phyloP scores from a whole-genome alignment of 306 rosid genomes.

The Calophaca sinica region DNA sequence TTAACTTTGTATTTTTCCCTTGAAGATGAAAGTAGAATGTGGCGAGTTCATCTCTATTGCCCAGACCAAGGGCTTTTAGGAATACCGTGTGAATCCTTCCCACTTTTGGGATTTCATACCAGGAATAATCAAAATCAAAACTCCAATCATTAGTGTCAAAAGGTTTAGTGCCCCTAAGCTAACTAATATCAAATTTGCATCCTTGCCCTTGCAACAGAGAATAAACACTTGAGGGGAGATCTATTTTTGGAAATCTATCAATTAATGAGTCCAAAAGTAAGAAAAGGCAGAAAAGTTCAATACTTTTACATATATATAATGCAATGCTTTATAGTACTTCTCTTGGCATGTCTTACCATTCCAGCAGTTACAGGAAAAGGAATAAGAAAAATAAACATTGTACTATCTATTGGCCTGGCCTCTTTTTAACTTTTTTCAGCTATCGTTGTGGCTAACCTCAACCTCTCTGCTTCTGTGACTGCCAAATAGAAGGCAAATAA shows the following conservation, averaged over 20 bases:
- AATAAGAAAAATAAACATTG: too few species aligned
- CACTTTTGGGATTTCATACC: conserved; percentile 74
- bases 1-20: conserved; percentile 15
- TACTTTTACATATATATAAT: not conserved
- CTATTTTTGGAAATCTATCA: conserved; percentile 64
- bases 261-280: conserved; percentile 7
- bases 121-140: conserved; percentile 81
- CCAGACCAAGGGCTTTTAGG: conserved; percentile 83
- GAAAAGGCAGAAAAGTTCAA: not conserved
- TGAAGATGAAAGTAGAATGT: conserved; percentile 57
- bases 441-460: too few species aligned
- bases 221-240: conserved; percentile 63
- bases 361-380: conserved; percentile 66
- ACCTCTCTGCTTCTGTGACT: too few species aligned
- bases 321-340: not conserved
- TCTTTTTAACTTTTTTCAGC: too few species aligned
- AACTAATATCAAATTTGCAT: conserved; percentile 50
- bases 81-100: conserved; percentile 83
- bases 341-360: conserved; percentile 50
- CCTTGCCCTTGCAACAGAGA: conserved; percentile 67
- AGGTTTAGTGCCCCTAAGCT: conserved; percentile 69
- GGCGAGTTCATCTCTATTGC: conserved; percentile 53
- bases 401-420: too few species aligned
- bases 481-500: too few species aligned
- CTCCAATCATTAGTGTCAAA: conserved; percentile 78